Evolutionary conservation across 1,284 basidiomycete species (phyloP).

Genomic region (Tausonia pullulans): DNA sequence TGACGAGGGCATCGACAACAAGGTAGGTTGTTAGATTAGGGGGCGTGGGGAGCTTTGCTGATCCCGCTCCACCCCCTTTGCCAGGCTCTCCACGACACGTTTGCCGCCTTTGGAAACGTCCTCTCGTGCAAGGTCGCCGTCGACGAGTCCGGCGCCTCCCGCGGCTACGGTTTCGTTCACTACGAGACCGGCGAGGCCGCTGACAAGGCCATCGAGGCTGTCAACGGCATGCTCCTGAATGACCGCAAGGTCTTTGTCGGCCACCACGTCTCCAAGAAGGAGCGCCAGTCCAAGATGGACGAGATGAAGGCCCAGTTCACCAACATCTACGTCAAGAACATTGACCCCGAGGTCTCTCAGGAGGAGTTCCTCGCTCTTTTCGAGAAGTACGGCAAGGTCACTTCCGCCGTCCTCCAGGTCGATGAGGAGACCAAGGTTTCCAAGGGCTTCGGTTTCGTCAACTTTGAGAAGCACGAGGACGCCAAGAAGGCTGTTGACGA

Average conservation of each 20-base stretch:
- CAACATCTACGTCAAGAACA: conserved; percentile 97
- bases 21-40: conserved; percentile 41
- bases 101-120: conserved; percentile 97
- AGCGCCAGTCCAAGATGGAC: conserved; percentile 95
- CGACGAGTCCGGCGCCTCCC: conserved; percentile 82
- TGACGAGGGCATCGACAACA: conserved; percentile 98
- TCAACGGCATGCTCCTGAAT: conserved; percentile 98
- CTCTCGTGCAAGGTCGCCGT: conserved; percentile 98
- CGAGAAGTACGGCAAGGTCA: conserved; percentile 66
- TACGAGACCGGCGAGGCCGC: conserved; percentile 97
- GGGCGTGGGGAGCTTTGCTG: too few species aligned
- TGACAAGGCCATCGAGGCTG: conserved; percentile 91
- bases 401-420: conserved; percentile 70
- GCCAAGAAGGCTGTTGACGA: conserved; percentile 81
- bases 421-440: conserved; percentile 76
- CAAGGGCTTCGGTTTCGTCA: conserved; percentile 98
- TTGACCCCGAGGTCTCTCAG: conserved; percentile 72
- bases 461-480: conserved; percentile 86
- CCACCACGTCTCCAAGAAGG: conserved; percentile 95
- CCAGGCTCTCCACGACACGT: conserved; percentile 96
- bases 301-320: conserved; percentile 95
- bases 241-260: conserved; percentile 99
- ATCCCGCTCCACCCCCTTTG: conserved; percentile 1
- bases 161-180: conserved; percentile 97
- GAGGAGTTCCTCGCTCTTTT: conserved; percentile 84